Evolutionary conservation across 768 basidiomycete species (phyloP), one percentile per base, ranked within the genome.

Genomic region (Boletus speciosus): DNA sequence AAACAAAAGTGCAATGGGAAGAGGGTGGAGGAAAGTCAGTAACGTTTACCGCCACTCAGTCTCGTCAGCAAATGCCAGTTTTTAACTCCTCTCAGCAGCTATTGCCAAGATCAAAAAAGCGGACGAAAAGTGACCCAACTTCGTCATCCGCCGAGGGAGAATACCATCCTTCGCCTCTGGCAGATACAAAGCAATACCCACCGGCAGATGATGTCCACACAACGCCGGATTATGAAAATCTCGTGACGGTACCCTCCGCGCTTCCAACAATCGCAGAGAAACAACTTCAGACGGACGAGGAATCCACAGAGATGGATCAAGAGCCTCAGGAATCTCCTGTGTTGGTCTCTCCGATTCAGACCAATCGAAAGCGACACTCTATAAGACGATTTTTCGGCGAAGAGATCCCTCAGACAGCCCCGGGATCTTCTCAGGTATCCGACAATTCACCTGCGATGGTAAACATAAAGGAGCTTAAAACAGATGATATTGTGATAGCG

Each of bases 401-500:
- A 21, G 12, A 4, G 11, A 11, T 21, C 21, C 3, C 6, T 14
- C 19, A 37, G 3, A 38, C 21, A 29, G 8, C 1, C 5, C 35
- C 3, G 23, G 40, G 2, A 29, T 3, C 7, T 40, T 14, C 14
- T 14, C 38, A 40, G 14, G 11, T 15, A 8, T 0, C 2, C 15
- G 25, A 12, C 11, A 27, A 15, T 8, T 41, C 4, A 19, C 8
- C 7, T 27, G 29, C 6, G 7, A 7, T 21, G n/a, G 31, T 39
- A 36, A 41, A 42, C 10, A 5, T 35, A 12, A 14, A 44, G 6
- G 47, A 52, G 10, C 44, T 49, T 12, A 5, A 2, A 8, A n/a
- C 31, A 36, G 47, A 54, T 8, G 57, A 58, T 36, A 16, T 54
- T 1, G 49, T 58, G 12, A 51, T 55, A 51, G 59, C 49, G 59